Evolutionary conservation across 192 early-diverging fungal species (phyloP), one percentile per base, ranked within the genome.

Genomic region (Backusella westeae): DNA sequence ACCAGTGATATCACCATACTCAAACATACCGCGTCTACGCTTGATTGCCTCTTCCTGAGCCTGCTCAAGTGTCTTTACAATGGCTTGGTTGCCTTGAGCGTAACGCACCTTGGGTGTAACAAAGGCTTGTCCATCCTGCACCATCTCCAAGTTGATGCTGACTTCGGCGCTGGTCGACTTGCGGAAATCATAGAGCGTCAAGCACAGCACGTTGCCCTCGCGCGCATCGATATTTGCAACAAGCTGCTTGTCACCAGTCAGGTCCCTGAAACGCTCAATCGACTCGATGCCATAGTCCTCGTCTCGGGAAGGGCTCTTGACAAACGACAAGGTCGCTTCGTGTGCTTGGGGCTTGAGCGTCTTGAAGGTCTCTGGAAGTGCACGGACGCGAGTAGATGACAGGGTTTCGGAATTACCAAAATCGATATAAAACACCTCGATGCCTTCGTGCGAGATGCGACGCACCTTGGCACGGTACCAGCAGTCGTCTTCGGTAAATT

Each of bases 391-490:
- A 38, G 90, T 87, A 34, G 86, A 72, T 3, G 92, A 84, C 34
- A 99, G 71, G 4, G 87, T 84, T 78, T 99, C 97, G 4, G 91
- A 88, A 80, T 99, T 99, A 65, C 98, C 98, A 85, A 95, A 98
- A 85, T 99, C 98, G 59, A 98, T 83, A 81, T 97, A 99, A 6
- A 90, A 74, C 2, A 99, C 93, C 42, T 93, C 85, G 69, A 87
- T 91, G 77, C 79, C 89, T 14, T 88, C 92, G 1, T 88, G 75
- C 41, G 92, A 80, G 17, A 88, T 82, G 69, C 88, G 89, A 42
- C 86, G 83, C 19, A 99, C 87, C 74, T 91, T 90, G 38, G 95
- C 98, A 44, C 98, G 93, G 78, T 97, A 96, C 94, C 96, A 97
- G 77, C 90, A 85, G 70, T 95, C 87, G 76, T 97, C 97, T 76